Evolutionary conservation across 768 basidiomycete genomes (phyloP), one percentile per base, ranked within the genome.

Genomic region (Lactifluus hygrophoroides): DNA sequence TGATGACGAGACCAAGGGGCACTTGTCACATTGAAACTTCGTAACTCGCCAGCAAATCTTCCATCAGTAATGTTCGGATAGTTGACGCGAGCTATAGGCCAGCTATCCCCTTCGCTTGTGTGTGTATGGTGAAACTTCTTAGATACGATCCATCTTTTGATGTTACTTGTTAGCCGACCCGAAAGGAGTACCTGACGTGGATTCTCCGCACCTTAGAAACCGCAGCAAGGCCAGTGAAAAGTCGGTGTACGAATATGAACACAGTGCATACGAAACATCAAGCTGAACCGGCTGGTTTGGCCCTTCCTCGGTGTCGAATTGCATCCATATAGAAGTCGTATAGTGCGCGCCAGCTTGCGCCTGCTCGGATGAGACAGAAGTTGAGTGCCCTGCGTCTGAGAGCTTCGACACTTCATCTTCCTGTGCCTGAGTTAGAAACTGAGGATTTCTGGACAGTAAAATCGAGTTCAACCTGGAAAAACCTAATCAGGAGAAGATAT

Each of bases 1-100:
- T 64, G 62, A 30, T 64, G 62, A 40, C 28, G 51, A 38, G 55
- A 53, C 62, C 62, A 64, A 8, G 62, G 53, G 8, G 13, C 30
- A 21, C 21, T 43, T 42, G 46, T 48, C 27, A 35, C 58, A 23
- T 49, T 40, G 30, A 62, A 63, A 30, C 38, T 28, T 42, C 21
- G 25, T 21, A 57, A 32, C 44, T 57, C 54, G 23, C 4, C 43
- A 46, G 42, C 42, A 40, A 51, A 54, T 27, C 42, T 30, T 16
- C n/a, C 38, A 14, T 51, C 25, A 19, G 49, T 7, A 5, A 48
- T 25, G 28, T 51, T 44, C 23, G 48, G 52, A 25, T 19, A n/a
- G 37, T 37, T 51, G 51, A 64, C 37, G 51, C 54, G 51, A 51
- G 50, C 25, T 3, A 63, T 44, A 27, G 55, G 62, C 58, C 58